phyloP scores from a whole-genome alignment of 768 basidiomycete genomes.

The Kwoniella newhampshirensis region DNA sequence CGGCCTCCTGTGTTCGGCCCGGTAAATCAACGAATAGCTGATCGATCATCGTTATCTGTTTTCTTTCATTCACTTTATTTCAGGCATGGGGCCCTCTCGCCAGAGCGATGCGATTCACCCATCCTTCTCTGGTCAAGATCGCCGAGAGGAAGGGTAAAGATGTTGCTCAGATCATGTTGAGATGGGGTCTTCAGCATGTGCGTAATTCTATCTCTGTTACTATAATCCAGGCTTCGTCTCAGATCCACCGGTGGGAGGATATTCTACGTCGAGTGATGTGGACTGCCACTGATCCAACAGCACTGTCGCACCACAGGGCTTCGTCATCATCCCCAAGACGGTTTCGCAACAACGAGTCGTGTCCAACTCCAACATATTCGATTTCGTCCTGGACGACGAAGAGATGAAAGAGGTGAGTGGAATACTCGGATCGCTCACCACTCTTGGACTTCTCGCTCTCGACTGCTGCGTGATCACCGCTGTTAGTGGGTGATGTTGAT shows the following conservation, averaged over 20 bases:
- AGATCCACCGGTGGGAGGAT: too few relatives aligned
- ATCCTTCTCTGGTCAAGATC: conserved; percentile 59
- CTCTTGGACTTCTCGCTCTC: too few relatives aligned
- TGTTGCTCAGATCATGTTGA: conserved; percentile 67
- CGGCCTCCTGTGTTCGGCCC: background rate
- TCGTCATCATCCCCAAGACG: conserved; percentile 58
- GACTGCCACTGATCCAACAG: background rate
- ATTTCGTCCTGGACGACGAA: conserved; percentile 56
- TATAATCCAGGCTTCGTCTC: too few relatives aligned
- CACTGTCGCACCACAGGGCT: conserved; percentile 38
- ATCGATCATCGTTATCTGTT: too few relatives aligned
- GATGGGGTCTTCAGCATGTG: conserved; percentile 83
- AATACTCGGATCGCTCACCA: background rate
- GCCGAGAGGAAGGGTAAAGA: conserved; percentile 62
- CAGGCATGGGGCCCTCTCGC: conserved; percentile 75
- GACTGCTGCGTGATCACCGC: too few relatives aligned
- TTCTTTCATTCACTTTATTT: background rate
- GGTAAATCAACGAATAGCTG: background rate
- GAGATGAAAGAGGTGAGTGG: conserved; percentile 55
- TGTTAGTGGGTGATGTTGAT: too few relatives aligned
- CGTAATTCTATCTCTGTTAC: too few relatives aligned
- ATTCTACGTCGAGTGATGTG: background rate
- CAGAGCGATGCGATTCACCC: conserved; percentile 65
- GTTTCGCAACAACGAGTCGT: conserved; percentile 55
- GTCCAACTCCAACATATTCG: conserved; percentile 57